phyloP scores from a whole-genome alignment of 495 filamentous ascomycete genomes.

The Chaetomidium leptoderma region DNA sequence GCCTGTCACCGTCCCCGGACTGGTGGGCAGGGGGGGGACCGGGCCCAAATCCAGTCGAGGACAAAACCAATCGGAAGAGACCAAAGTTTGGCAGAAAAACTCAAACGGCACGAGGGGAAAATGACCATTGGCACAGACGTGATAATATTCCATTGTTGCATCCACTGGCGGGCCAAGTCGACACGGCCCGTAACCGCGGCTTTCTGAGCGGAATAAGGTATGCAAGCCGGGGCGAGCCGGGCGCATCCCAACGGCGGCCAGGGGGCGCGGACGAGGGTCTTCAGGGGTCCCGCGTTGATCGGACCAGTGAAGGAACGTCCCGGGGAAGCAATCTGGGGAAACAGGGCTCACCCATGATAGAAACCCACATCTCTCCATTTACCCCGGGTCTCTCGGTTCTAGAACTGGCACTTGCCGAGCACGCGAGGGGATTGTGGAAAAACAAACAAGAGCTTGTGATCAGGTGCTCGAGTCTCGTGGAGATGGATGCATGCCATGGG shows the following conservation, averaged over 20 bases:
- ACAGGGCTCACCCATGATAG: slow-evolving; percentile 15
- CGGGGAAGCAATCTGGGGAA: slow-evolving; percentile 15
- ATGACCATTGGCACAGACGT: background rate
- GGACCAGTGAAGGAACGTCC: slow-evolving; percentile 6
- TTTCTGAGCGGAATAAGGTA: background rate
- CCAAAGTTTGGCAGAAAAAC: background rate
- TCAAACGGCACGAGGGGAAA: background rate
- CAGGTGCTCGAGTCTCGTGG: background rate
- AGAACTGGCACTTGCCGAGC: slow-evolving; percentile 7
- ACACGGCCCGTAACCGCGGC: slow-evolving; percentile 1
- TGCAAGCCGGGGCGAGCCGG: slow-evolving; percentile 1
- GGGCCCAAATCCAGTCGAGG: background rate
- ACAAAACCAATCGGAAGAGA: background rate
- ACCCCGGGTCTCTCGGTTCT: background rate
- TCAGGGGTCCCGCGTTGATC: slow-evolving; percentile 4
- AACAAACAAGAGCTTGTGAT: background rate
- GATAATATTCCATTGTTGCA: background rate
- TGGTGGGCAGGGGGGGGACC: background rate
- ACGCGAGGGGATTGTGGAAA: background rate
- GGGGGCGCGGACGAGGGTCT: slow-evolving; percentile 2
- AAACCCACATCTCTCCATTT: background rate
- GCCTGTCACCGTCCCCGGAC: background rate
- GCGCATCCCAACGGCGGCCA: slow-evolving; percentile 9
- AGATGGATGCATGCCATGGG: background rate
- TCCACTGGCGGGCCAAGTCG: background rate